Base-by-base conservation (phyloP, 2,329 filamentous ascomycete genomes). In the Botryotinia calthae region DNA sequence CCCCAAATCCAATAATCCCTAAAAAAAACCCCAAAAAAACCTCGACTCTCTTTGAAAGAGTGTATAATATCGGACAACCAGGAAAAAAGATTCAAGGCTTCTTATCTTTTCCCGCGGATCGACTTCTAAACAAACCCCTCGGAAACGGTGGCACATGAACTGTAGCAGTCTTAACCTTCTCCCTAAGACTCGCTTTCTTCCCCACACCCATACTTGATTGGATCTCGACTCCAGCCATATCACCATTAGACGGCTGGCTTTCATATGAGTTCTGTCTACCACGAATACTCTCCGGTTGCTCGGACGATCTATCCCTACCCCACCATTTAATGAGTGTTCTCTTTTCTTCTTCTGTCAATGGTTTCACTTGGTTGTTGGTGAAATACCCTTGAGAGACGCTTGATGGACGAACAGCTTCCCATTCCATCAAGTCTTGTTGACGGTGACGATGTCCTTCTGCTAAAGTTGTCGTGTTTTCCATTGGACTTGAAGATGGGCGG, bases 241-340 rank as follows among this genome's bases (percentile, higher is more conserved):
- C 61, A 16, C 28, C 28, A n/a, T 44, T 71, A n/a, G 46, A 71
- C 4, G 46, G 59, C 22, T 71, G 69, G 1, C 46, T 71, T 46
- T n/a, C 59, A 34, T 66, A 66, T 25, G 69, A 71, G 20, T 46
- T 71, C 9, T 71, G 69, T 34, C 69, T 63, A n/a, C 61, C 69
- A 22, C 69, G 61, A 71, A 71, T 71, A 58, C 46, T 66, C 37
- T 65, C 59, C 22, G 46, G 69, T 4, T 65, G 59, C n/a, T 71
- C 69, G n/a, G 59, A 71, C n/a, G 69, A 71, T 71, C 69, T 56
- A 44, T 71, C 69, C 22, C 69, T 63, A 66, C 69, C 69, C 69
- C 69, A 71, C 69, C 69, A 71, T 66, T 71, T 71, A 28, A 71
- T 71, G 4, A 71, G 61, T 34, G 69, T 71, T 54, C 61, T 66